These are phyloP conservation scores for Penicillium arizonense DNA, from an alignment of 495 filamentous ascomycete genomes.

Conservation along the genomic window DNA sequence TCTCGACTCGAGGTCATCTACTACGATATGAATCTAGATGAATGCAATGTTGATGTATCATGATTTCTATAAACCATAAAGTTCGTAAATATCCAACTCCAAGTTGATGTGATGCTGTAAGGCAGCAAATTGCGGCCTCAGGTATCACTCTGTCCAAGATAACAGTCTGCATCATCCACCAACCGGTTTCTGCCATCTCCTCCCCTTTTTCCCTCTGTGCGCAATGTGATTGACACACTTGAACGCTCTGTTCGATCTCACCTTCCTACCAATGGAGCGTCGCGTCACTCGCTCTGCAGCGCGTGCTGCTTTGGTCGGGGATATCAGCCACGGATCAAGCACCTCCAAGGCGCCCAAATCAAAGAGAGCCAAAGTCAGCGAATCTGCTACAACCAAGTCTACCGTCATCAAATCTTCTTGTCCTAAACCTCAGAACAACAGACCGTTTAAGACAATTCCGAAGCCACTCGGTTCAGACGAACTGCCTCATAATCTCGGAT, in stretches of 20 bases:
- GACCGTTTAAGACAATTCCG: no score
- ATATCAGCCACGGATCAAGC: neutral
- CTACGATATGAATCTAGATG: slow-evolving; percentile 2
- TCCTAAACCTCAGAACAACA: slow-evolving; percentile 7
- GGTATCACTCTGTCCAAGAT: no score
- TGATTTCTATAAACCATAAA: neutral
- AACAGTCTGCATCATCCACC: no score
- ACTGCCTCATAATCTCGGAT: slow-evolving; percentile 47
- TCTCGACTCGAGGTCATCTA: slow-evolving; percentile 3
- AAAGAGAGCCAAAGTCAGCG: neutral
- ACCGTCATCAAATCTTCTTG: neutral
- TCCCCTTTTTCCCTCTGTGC: no score
- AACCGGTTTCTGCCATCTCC: no score
- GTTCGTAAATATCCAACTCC: neutral
- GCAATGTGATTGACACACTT: no score
- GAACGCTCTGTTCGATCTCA: no score
- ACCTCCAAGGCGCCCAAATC: neutral
- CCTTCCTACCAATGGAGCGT: slow-evolving; percentile 3
- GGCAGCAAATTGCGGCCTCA: no score
- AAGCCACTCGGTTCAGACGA: slow-evolving; percentile 24
- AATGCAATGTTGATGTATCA: neutral
- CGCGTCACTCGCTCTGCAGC: slow-evolving; percentile 27
- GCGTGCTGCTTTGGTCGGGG: slow-evolving; percentile 11
- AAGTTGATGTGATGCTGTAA: no score
- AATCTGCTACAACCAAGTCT: neutral